Evolutionary conservation across 768 basidiomycete genomes (phyloP).

Genomic region (Hygrocybe coccinea): DNA sequence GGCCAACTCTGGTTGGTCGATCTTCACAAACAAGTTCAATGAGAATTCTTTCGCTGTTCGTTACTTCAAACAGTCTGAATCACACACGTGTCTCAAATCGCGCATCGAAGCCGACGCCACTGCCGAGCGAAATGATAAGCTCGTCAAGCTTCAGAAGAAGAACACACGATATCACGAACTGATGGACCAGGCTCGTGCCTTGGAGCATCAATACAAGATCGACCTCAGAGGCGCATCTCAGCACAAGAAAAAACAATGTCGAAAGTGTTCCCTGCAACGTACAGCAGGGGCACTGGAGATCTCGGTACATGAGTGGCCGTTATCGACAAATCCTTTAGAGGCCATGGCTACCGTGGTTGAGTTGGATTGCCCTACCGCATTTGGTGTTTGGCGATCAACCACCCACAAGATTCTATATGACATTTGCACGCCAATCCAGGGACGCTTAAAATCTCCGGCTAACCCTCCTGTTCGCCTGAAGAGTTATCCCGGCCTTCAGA

Average conservation of each 20-base stretch:
- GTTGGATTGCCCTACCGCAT: slow-evolving; percentile 33
- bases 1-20: slow-evolving; percentile 21
- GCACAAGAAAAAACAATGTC: slow-evolving; percentile 12
- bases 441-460: neutral
- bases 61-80: slow-evolving; percentile 26
- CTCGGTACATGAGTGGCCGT: slow-evolving; percentile 42
- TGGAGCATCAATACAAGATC: slow-evolving; percentile 11
- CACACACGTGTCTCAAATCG: slow-evolving; percentile 19
- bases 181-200: slow-evolving; percentile 1
- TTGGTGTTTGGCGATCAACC: slow-evolving; percentile 41
- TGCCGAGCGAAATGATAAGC: slow-evolving; percentile 15
- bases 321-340: slow-evolving; percentile 26
- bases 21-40: slow-evolving; percentile 27
- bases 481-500: neutral
- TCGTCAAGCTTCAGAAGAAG: slow-evolving; percentile 20
- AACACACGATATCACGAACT: slow-evolving; percentile 22
- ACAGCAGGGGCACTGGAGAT: slow-evolving; percentile 25
- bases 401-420: slow-evolving; percentile 38
- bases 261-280: slow-evolving; percentile 24
- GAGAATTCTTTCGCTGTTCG: slow-evolving; percentile 29
- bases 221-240: neutral
- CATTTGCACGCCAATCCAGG: slow-evolving; percentile 23
- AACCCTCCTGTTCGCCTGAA: neutral
- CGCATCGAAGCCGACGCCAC: slow-evolving; percentile 28
- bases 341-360: slow-evolving; percentile 40